Percentiles rank a stretch among this genome's conserved stretches.
These are phyloP conservation scores for Globisporangium abappressorium DNA, from an alignment of 352 stramenopile genomes.

Conservation along the genomic window DNA sequence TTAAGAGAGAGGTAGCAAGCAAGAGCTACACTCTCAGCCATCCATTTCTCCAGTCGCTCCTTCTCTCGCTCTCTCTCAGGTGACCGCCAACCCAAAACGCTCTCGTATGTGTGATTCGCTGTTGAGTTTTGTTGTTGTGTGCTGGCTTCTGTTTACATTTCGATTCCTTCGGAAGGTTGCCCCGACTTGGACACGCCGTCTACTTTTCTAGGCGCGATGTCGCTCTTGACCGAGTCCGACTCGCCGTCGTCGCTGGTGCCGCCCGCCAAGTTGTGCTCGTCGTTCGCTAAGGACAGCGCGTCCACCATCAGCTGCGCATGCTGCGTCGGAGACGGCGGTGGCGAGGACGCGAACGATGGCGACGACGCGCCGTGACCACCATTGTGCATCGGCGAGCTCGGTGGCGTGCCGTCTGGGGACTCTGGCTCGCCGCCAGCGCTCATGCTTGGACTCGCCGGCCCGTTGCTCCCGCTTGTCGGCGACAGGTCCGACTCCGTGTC, in stretches of 20 bases:
- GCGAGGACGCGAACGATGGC: slow-evolving; percentile 33
- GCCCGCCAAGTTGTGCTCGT: not conserved
- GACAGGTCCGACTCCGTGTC: slow-evolving; percentile 69
- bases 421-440: slow-evolving; percentile 20
- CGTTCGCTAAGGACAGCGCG: slow-evolving; percentile 27
- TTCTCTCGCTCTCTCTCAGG: not conserved
- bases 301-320: slow-evolving; percentile 24
- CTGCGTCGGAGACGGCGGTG: slow-evolving; percentile 34
- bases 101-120: not conserved
- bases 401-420: slow-evolving; percentile 34
- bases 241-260: slow-evolving; percentile 45
- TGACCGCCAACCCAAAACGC: not conserved
- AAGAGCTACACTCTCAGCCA: not conserved
- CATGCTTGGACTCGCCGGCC: slow-evolving; percentile 47
- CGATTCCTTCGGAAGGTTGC: slow-evolving; percentile 56
- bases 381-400: slow-evolving; percentile 37
- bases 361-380: slow-evolving; percentile 23
- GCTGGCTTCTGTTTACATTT: slow-evolving; percentile 49
- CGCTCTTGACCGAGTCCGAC: slow-evolving; percentile 77
- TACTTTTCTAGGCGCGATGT: slow-evolving; percentile 72
- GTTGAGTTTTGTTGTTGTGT: slow-evolving; percentile 6
- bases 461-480: slow-evolving; percentile 30
- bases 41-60: not conserved
- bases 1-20: not conserved
- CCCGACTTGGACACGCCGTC: slow-evolving; percentile 48